These are phyloP conservation scores for Camptophora hylomeconis DNA, from an alignment of 2,329 filamentous ascomycete species.

Conservation along the genomic window DNA sequence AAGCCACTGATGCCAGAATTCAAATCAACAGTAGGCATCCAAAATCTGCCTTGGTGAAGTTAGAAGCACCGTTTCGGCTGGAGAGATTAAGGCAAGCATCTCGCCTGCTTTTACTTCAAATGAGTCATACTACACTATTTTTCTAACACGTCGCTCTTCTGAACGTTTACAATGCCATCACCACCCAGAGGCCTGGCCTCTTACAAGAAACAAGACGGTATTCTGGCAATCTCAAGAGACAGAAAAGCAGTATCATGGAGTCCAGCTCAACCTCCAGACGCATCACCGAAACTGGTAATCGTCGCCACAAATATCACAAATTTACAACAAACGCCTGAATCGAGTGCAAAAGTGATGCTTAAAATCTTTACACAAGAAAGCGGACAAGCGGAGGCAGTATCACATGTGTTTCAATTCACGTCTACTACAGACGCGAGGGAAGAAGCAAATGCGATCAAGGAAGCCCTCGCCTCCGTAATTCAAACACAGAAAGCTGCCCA, in stretches of 20 bases:
- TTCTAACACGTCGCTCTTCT: no score
- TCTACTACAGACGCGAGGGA: constrained; percentile 59
- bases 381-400: constrained; percentile 45
- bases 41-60: no score
- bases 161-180: no score
- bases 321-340: constrained; percentile 86
- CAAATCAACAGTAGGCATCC: no score
- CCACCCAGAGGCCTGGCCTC: constrained; percentile 53
- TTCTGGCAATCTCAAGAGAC: constrained; percentile 61
- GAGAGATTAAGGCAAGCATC: no score
- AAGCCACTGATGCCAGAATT: no score
- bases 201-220: constrained; percentile 95
- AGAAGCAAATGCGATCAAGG: constrained; percentile 77
- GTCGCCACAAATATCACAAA: constrained; percentile 70
- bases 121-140: no score
- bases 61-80: no score
- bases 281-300: constrained; percentile 55
- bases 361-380: constrained; percentile 71
- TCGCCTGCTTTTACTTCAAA: no score
- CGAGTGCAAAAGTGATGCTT: constrained; percentile 80
- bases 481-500: constrained; percentile 48
- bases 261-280: constrained; percentile 47
- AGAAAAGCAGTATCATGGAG: constrained; percentile 69
- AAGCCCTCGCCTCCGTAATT: constrained; percentile 65
- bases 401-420: constrained; percentile 83